Evolutionary conservation across 2,329 filamentous ascomycete species (phyloP).

Genomic region (Aureobasidium sp.): DNA sequence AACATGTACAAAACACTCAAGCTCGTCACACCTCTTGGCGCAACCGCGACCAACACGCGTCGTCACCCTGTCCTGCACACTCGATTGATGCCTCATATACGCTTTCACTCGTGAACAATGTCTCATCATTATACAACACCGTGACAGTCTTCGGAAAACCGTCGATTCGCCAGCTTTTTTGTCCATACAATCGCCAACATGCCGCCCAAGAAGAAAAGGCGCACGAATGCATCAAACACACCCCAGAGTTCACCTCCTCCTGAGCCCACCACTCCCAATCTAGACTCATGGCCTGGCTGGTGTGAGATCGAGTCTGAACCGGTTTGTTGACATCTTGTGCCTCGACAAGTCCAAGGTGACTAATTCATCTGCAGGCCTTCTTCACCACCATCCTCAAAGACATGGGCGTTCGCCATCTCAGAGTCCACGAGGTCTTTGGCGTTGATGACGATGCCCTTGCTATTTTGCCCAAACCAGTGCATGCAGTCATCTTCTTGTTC

Average conservation of each 20-base stretch:
- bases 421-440: conserved; percentile 66
- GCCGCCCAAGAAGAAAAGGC: conserved; percentile 17
- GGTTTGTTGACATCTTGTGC: conserved; percentile 38
- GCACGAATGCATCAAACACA: conserved; percentile 19
- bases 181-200: background rate
- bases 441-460: conserved; percentile 58
- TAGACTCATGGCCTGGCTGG: conserved; percentile 60
- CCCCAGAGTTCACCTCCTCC: conserved; percentile 32
- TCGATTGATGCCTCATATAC: background rate
- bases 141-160: background rate
- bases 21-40: conserved; percentile 10
- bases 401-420: conserved; percentile 64
- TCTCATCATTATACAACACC: background rate
- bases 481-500: conserved; percentile 85
- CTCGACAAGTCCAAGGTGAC: background rate
- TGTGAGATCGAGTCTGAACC: conserved; percentile 86
- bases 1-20: background rate
- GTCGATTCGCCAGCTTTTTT: too few relatives aligned
- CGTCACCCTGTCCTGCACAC: background rate
- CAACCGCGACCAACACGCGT: background rate
- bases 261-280: conserved; percentile 42
- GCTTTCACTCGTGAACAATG: background rate
- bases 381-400: conserved; percentile 79
- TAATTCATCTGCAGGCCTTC: background rate
- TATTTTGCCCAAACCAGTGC: conserved; percentile 60